Evolutionary conservation across 106 monocot species (phyloP), one percentile per base, ranked within the genome.

Genomic region (Cymbidium sinense): DNA sequence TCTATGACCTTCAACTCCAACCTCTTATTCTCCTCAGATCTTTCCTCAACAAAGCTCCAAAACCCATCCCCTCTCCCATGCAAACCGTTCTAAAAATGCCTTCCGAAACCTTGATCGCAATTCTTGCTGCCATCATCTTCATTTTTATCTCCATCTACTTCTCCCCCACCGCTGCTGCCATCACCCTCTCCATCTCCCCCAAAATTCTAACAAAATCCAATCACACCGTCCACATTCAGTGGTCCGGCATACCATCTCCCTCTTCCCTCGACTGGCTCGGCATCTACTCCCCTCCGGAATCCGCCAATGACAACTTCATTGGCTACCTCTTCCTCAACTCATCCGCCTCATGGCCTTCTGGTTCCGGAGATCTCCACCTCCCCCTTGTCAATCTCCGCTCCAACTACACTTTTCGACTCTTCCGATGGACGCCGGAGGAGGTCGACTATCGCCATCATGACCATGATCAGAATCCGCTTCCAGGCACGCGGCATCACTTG

Each of bases 401-500:
- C 12, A 76, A 82, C 58, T 99, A 95, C 89, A 43, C 70, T 41
- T 91, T 99, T 74, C 91, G 98, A 19, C 43, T 99, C 78, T 99
- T 99, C 81, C 90, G 86, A 20, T 93, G 90, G 89, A 81, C 84
- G 35, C 67, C 64, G 36, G 83, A 78, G 27, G 95, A 95, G 83
- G 83, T 92, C 74, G 82, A 84, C 79, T 62, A 74, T 27, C 72
- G 64, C 64, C 83, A 84, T 70, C 87, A 79, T 75, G 99, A 99
- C 80, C 95, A 99, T 78, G 99, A 99, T 62, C 64, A 83, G 18
- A 96, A 93, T 77, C 96, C 96, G 31, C 77, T 96, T 7, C 99
- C 99, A 0, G 79, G 77, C 37, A 86, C 85, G 5, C 78, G 81
- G 70, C 92, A 88, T 81, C 82, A 80, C 34, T 81, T 93, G 25